These are phyloP conservation scores for Bocquillonia castaneifolia DNA, from an alignment of 441 rosid genomes.

Conservation along the genomic window DNA sequence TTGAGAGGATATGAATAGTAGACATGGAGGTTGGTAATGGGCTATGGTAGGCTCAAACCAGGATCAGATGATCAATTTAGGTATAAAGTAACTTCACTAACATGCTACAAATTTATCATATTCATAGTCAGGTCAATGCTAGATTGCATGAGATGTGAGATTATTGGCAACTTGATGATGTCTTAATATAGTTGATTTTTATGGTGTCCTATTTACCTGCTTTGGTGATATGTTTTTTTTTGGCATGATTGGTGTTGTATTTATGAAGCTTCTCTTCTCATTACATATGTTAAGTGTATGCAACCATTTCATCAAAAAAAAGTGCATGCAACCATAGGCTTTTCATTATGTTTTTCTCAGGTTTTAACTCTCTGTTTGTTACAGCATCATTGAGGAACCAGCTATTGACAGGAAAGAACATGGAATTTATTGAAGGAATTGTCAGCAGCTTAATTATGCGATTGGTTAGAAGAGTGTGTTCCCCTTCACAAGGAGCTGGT, in stretches of 20 bases:
- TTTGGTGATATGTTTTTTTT: not conserved
- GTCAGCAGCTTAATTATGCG: constrained; percentile 46
- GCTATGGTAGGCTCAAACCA: not conserved
- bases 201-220: not conserved
- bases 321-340: too few relatives aligned
- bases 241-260: not conserved
- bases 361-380: constrained; percentile 8
- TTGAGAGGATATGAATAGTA: not conserved
- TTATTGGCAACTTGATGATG: not conserved
- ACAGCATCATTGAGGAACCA: constrained; percentile 61
- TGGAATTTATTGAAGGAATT: constrained; percentile 52
- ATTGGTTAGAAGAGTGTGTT: constrained; percentile 62
- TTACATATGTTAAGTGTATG: not conserved
- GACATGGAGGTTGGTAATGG: not conserved
- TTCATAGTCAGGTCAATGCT: not conserved
- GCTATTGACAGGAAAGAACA: constrained; percentile 39
- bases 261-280: not conserved
- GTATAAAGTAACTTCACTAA: not conserved
- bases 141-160: not conserved
- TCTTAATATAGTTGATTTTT: not conserved
- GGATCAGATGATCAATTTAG: not conserved
- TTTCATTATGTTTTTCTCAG: too few relatives aligned
- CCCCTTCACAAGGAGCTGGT: constrained; percentile 45
- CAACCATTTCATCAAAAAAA: not conserved
- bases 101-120: not conserved